Conservation (phyloP, 2,329 filamentous ascomycete genomes). For the Pseudogymnoascus sp. region DNA sequence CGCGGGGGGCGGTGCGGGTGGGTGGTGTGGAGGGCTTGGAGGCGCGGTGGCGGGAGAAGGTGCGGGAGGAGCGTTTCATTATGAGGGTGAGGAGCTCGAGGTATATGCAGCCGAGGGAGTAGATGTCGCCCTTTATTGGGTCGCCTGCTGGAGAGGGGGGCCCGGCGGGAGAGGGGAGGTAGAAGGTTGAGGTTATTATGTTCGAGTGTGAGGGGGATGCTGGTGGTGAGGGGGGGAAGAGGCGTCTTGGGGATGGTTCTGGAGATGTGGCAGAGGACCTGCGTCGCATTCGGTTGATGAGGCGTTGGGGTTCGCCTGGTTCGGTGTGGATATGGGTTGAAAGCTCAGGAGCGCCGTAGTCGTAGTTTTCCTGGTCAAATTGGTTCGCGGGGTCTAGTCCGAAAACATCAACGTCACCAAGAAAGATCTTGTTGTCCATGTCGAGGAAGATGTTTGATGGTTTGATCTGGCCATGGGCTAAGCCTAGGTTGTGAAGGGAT, state of each 20-base stretch:
- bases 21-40: constrained; percentile 5
- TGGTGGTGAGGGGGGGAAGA: background rate
- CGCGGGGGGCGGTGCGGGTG: constrained; percentile 27
- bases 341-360: constrained; percentile 64
- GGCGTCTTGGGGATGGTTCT: constrained; percentile 10
- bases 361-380: constrained; percentile 61
- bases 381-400: constrained; percentile 36
- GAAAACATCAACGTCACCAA: constrained; percentile 50
- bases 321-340: constrained; percentile 19
- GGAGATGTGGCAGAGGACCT: constrained; percentile 19
- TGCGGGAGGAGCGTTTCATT: constrained; percentile 56
- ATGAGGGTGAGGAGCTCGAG: constrained; percentile 63
- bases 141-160: constrained; percentile 37
- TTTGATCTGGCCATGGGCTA: constrained; percentile 59
- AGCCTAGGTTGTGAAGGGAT: constrained; percentile 55
- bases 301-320: constrained; percentile 29
- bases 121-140: constrained; percentile 58
- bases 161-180: background rate
- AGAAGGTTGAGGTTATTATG: constrained; percentile 19
- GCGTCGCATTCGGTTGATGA: constrained; percentile 30
- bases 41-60: constrained; percentile 55
- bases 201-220: constrained; percentile 17
- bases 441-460: constrained; percentile 63
- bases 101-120: constrained; percentile 64
- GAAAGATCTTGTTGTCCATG: constrained; percentile 55